A percentile compares a stretch with the other conserved stretches of the same genome.
phyloP scores from a whole-genome alignment of 1,284 basidiomycete genomes.

The Papiliotrema fonsecae region DNA sequence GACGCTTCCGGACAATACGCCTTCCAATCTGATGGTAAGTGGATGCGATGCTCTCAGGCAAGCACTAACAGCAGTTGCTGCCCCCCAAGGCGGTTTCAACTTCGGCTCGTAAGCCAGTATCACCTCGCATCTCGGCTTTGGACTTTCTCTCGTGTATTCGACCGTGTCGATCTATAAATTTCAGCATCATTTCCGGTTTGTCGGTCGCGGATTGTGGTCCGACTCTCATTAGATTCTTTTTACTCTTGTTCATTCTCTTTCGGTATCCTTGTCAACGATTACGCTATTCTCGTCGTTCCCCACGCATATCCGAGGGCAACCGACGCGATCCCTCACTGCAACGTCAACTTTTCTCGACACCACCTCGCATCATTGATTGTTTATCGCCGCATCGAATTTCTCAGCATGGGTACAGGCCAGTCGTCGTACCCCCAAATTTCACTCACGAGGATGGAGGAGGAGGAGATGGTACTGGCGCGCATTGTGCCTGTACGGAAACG shows the following conservation, averaged over 20 bases:
- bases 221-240: neutral
- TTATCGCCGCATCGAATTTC: no score
- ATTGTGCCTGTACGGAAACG: neutral
- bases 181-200: no score
- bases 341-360: neutral
- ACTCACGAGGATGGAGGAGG: neutral
- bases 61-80: slow-evolving; percentile 57
- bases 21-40: slow-evolving; percentile 60
- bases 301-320: neutral
- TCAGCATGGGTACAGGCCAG: neutral
- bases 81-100: slow-evolving; percentile 90
- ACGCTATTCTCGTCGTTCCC: neutral
- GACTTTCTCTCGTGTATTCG: neutral
- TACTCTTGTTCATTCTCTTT: neutral
- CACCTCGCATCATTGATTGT: neutral
- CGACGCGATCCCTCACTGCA: neutral
- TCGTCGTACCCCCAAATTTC: neutral
- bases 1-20: slow-evolving; percentile 87
- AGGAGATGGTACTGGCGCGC: neutral
- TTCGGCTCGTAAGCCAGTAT: slow-evolving; percentile 54
- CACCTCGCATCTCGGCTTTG: neutral
- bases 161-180: neutral
- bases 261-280: neutral
- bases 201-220: no score
- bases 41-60: neutral